A percentile compares a stretch with the other conserved stretches of the same genome.
These are phyloP conservation scores for Starmerella floris DNA, from an alignment of 805 yeast genomes.

Conservation along the genomic window DNA sequence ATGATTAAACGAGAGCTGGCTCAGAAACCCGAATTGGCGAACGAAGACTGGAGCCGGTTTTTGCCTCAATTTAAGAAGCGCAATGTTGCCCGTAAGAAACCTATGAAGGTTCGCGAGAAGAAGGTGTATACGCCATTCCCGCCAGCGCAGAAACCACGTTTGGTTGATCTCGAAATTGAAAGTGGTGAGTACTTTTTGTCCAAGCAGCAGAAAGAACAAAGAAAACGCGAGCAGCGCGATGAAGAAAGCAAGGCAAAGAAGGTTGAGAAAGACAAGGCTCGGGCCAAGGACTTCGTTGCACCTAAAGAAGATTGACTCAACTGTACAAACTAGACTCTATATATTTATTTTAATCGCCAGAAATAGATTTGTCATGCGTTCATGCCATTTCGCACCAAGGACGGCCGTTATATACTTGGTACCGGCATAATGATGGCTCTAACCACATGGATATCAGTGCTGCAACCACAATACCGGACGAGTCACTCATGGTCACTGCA, in stretches of 20 bases:
- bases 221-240: slow-evolving; percentile 60
- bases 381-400: slow-evolving; percentile 50
- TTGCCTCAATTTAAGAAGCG: slow-evolving; percentile 93
- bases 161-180: slow-evolving; percentile 92
- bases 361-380: background rate
- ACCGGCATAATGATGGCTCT: slow-evolving; percentile 58
- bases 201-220: slow-evolving; percentile 63
- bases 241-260: slow-evolving; percentile 64
- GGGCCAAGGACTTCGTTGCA: slow-evolving; percentile 68
- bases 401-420: slow-evolving; percentile 59
- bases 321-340: background rate
- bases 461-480: slow-evolving; percentile 72
- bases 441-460: slow-evolving; percentile 62
- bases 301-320: slow-evolving; percentile 54
- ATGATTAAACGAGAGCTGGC: slow-evolving; percentile 95
- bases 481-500: slow-evolving; percentile 70
- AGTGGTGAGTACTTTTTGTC: slow-evolving; percentile 96
- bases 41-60: slow-evolving; percentile 94
- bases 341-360: background rate
- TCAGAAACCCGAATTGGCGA: slow-evolving; percentile 85
- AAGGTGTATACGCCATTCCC: slow-evolving; percentile 97
- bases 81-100: slow-evolving; percentile 86
- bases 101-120: slow-evolving; percentile 51
- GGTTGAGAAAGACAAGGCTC: slow-evolving; percentile 50
- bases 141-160: slow-evolving; percentile 92